Evolutionary conservation across 768 basidiomycete genomes (phyloP), one percentile per base, ranked within the genome.

Genomic region (Kwoniella mangroviensis): DNA sequence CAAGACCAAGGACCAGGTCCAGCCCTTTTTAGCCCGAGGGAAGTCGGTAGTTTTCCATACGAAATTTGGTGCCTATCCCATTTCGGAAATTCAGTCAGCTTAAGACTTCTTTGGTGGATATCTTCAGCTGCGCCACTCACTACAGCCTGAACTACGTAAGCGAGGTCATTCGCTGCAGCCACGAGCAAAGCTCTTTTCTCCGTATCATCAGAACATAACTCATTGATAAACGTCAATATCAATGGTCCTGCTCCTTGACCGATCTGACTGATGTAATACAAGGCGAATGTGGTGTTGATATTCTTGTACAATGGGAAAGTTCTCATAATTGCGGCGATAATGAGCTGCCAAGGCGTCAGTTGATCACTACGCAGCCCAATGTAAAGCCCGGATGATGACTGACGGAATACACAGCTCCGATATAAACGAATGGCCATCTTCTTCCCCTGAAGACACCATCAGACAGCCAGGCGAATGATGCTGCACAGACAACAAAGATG

Each of bases 21-120:
- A 73, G 1, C 79, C 79, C 61, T 76, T 80, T n/a, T 34, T 52
- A 21, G 79, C 79, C 15, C 54, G 61, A 2, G 79, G 79, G 74
- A 76, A 78, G 28, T 75, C 67, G 21, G 57, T 65, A 4, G 75
- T 77, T 53, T 77, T 79, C 79, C 79, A 81, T 6, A 75, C 74
- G 54, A 81, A 79, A 66, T 81, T 79, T 26, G 79, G 79, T 11
- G 73, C 74, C 73, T 74, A 34, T 34, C 34, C 34, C 34, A 7
- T 34, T 34, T 6, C 34, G 34, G 34, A 34, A 7, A 34, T 7
- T 34, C 6, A 7, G 34, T 34, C 34, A 34, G 34, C 34, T 34
- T 34, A 34, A 34, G 34, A 34, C 4, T 34, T 7, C 9, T 7
- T 34, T 34, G 34, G 34, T 7, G 6, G 34, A 34, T 7, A 34